phyloP scores from a whole-genome alignment of 352 stramenopile genomes.

The Pythium biforme region DNA sequence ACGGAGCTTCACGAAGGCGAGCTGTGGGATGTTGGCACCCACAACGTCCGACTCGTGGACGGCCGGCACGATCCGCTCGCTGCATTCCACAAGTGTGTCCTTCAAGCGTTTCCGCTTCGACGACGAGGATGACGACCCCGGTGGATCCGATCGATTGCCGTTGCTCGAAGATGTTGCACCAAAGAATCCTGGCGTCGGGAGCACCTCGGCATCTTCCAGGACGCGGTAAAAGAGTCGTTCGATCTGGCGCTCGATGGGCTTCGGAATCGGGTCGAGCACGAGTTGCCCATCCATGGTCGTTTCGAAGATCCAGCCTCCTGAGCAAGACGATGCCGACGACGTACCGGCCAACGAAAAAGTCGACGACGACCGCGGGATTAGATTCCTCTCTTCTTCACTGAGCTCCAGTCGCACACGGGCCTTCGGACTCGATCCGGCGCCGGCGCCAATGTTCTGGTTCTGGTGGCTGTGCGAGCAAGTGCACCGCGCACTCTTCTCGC shows the following conservation, averaged over 20 bases:
- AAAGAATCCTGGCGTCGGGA: conserved; percentile 49
- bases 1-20: conserved; percentile 78
- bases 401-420: conserved; percentile 24
- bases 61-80: conserved; percentile 62
- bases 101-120: conserved; percentile 59
- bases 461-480: conserved; percentile 50
- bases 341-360: conserved; percentile 15
- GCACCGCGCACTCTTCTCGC: conserved; percentile 66
- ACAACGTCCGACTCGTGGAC: conserved; percentile 13
- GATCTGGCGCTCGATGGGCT: conserved; percentile 61
- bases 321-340: conserved; percentile 38
- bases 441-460: conserved; percentile 20
- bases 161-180: conserved; percentile 11
- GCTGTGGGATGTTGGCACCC: conserved; percentile 16
- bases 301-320: conserved; percentile 84
- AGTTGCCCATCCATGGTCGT: conserved; percentile 83
- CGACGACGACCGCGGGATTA: conserved; percentile 28
- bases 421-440: conserved; percentile 17
- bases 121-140: conserved; percentile 27
- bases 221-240: conserved; percentile 80
- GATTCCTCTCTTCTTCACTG: conserved; percentile 24
- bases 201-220: conserved; percentile 60
- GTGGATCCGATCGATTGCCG: conserved; percentile 9
- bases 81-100: conserved; percentile 76
- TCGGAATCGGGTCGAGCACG: conserved; percentile 65